phyloP scores from a whole-genome alignment of 495 filamentous ascomycete species.

The Trichoderma asperelloides region DNA sequence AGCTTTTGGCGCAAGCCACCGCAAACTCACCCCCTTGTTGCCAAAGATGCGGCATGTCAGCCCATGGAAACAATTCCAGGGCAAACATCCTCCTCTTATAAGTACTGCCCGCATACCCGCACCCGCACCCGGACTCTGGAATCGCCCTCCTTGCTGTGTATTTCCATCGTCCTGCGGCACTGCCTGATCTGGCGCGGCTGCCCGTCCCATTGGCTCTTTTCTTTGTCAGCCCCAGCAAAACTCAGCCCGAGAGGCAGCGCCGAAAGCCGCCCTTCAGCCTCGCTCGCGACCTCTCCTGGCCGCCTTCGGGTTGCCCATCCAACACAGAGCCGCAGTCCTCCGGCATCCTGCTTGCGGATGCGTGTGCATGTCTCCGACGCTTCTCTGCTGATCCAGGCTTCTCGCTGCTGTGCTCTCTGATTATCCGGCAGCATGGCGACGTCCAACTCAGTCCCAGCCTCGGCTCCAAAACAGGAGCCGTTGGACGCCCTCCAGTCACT shows the following conservation, averaged over 20 bases:
- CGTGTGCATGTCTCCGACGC: not conserved
- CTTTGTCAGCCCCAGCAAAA: too few species aligned
- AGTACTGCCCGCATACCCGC: not conserved
- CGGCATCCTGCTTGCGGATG: too few species aligned
- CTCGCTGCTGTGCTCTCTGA: not conserved
- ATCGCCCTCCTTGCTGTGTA: too few species aligned
- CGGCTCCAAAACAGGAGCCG: slow-evolving; percentile 16
- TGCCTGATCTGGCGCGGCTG: too few species aligned
- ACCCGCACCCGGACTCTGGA: not conserved
- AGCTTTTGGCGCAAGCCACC: slow-evolving; percentile 1
- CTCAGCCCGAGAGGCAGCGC: too few species aligned
- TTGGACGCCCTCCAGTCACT: slow-evolving; percentile 35
- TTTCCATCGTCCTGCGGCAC: too few species aligned
- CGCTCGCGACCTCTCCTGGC: too few species aligned
- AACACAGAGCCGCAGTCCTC: too few species aligned
- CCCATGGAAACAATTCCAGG: not conserved
- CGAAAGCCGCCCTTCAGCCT: too few species aligned
- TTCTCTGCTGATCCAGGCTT: not conserved
- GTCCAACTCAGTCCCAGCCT: slow-evolving; percentile 13
- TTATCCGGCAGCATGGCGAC: slow-evolving; percentile 14
- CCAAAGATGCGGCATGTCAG: not conserved
- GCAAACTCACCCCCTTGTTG: not conserved
- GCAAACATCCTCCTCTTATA: not conserved
- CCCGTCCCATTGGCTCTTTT: too few species aligned
- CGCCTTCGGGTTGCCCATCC: too few species aligned